A percentile compares a stretch with the other conserved stretches of the same genome.
Evolutionary conservation across 495 filamentous ascomycete species (phyloP).

Genomic region (Letharia lupina): DNA sequence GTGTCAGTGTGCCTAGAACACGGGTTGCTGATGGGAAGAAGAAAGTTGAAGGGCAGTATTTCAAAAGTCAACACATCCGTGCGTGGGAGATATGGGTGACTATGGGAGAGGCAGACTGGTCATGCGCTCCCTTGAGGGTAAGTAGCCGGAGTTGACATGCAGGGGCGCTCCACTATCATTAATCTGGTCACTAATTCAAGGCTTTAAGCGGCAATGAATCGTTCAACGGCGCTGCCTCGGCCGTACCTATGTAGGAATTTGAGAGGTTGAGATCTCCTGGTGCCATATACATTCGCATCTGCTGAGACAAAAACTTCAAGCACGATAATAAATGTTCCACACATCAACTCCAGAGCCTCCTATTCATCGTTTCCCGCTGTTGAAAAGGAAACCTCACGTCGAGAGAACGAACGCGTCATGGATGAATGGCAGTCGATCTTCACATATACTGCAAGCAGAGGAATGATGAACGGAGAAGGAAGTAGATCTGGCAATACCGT

Average conservation of each 20-base stretch:
- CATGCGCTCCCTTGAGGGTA: not conserved
- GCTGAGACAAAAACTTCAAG: not conserved
- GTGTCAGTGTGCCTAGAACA: not conserved
- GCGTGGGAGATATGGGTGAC: not conserved
- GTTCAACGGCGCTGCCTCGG: too few relatives aligned
- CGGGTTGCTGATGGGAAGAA: not conserved
- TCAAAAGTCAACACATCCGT: not conserved
- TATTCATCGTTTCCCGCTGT: not conserved
- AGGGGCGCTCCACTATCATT: not conserved
- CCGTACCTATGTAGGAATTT: not conserved
- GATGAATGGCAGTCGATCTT: not conserved
- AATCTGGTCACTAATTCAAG: too few relatives aligned
- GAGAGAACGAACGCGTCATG: too few relatives aligned
- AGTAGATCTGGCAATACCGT: not conserved
- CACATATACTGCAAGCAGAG: not conserved
- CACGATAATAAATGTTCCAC: not conserved
- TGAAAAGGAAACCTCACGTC: too few relatives aligned
- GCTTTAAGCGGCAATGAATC: too few relatives aligned
- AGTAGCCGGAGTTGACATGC: not conserved
- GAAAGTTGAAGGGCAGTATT: not conserved
- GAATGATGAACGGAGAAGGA: not conserved
- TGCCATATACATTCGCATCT: not conserved
- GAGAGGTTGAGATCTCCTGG: not conserved
- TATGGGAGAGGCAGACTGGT: not conserved
- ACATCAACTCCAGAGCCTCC: not conserved